Conservation (phyloP, 345 rosid genomes). For the Moricandia arvensis region DNA sequence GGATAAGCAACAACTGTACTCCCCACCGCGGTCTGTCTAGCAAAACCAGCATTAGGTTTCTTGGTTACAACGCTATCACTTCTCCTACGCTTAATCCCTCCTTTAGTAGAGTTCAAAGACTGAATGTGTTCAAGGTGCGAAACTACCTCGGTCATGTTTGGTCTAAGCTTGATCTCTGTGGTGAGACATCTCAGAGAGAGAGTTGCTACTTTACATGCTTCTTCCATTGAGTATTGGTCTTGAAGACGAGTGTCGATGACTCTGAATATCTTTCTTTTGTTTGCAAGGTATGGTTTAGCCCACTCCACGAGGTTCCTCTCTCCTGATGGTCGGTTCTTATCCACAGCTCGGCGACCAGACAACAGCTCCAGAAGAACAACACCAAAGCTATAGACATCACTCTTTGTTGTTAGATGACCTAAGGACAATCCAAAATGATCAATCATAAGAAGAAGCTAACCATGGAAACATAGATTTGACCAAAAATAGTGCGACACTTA, state of each 20-base stretch:
- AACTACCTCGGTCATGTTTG: constrained; percentile 36
- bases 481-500: not conserved
- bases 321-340: constrained; percentile 85
- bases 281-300: constrained; percentile 86
- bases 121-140: constrained; percentile 34
- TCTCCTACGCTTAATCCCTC: constrained; percentile 33
- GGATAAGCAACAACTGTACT: constrained; percentile 34
- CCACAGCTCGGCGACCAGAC: constrained; percentile 93
- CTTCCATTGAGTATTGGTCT: constrained; percentile 70
- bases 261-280: constrained; percentile 74
- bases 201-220: constrained; percentile 36
- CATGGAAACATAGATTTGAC: constrained; percentile 21
- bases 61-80: constrained; percentile 29
- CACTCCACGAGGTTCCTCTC: constrained; percentile 87
- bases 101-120: constrained; percentile 14
- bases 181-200: constrained; percentile 34
- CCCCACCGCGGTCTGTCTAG: constrained; percentile 21
- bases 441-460: constrained; percentile 58
- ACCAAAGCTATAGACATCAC: constrained; percentile 94
- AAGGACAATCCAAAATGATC: constrained; percentile 18
- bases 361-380: constrained; percentile 90
- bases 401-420: constrained; percentile 93
- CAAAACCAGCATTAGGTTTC: constrained; percentile 26
- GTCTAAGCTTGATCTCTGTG: constrained; percentile 35
- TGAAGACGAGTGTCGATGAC: constrained; percentile 85